Percentiles rank a stretch among this genome's conserved stretches.
Evolutionary conservation across 805 yeast genomes (phyloP).

Genomic region (Hyphopichia homilentoma): DNA sequence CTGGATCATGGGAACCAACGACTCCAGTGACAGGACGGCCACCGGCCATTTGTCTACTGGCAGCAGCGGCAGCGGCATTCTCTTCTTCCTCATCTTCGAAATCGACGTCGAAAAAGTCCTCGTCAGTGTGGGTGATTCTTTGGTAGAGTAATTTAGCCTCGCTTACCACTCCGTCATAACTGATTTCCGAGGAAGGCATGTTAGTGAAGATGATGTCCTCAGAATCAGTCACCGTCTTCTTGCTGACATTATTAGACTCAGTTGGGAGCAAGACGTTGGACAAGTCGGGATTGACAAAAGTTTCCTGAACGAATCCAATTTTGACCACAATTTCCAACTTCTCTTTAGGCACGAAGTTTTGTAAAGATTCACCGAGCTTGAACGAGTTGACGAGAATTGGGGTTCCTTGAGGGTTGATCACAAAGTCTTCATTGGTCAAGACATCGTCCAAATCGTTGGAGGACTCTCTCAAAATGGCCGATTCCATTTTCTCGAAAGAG

Average conservation of each 20-base stretch:
- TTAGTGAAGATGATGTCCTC: slow-evolving; percentile 40
- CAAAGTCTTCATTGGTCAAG: slow-evolving; percentile 50
- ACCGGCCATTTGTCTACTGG: slow-evolving; percentile 6
- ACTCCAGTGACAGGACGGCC: slow-evolving; percentile 16
- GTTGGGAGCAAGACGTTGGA: slow-evolving; percentile 33
- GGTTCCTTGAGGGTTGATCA: slow-evolving; percentile 44
- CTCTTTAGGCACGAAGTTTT: slow-evolving; percentile 79
- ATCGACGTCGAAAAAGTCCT: slow-evolving; percentile 94
- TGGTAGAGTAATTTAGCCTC: slow-evolving; percentile 75
- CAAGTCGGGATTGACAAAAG: slow-evolving; percentile 35
- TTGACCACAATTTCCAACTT: slow-evolving; percentile 45
- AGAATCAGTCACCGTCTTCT: slow-evolving; percentile 29
- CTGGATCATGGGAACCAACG: slow-evolving; percentile 3
- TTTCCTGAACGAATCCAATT: slow-evolving; percentile 36
- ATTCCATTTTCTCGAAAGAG: slow-evolving; percentile 78
- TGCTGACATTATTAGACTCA: slow-evolving; percentile 21
- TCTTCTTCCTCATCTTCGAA: slow-evolving; percentile 90
- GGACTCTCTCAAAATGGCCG: slow-evolving; percentile 75
- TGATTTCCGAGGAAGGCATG: slow-evolving; percentile 80
- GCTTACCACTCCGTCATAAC: slow-evolving; percentile 86
- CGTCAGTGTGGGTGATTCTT: slow-evolving; percentile 85
- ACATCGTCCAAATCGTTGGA: slow-evolving; percentile 42
- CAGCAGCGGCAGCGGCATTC: slow-evolving; percentile 3
- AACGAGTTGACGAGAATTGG: slow-evolving; percentile 70
- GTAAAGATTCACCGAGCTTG: slow-evolving; percentile 80